A percentile compares a stretch with the other conserved stretches of the same genome.
Evolutionary conservation across 139 green algal genomes (phyloP).

Genomic region (Trebouxia sp.): DNA sequence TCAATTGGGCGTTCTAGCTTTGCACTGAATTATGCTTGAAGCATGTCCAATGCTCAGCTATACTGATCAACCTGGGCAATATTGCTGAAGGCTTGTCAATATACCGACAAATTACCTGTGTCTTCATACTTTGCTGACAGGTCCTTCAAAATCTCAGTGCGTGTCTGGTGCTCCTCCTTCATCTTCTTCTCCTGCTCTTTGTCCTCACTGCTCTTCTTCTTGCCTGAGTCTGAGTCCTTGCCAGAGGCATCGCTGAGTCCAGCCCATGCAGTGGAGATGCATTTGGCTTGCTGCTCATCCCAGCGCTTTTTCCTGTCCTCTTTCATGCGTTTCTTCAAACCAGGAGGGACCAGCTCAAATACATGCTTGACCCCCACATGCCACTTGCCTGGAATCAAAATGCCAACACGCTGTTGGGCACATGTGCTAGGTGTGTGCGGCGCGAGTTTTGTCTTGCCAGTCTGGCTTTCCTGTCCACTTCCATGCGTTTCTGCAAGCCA

Average conservation of each 20-base stretch:
- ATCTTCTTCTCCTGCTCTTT: conserved; percentile 67
- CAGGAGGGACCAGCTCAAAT: conserved; percentile 73
- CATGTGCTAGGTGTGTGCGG: too few species aligned
- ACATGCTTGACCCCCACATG: conserved; percentile 74
- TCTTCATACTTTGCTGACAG: conserved; percentile 52
- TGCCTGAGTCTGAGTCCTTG: background rate
- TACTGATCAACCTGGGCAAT: too few species aligned
- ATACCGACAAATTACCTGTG: too few species aligned
- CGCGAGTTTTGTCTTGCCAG: too few species aligned
- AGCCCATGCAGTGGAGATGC: conserved; percentile 46
- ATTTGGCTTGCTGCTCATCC: conserved; percentile 63
- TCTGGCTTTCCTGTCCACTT: conserved; percentile 56
- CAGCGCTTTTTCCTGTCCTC: conserved; percentile 65
- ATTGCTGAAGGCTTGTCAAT: too few species aligned
- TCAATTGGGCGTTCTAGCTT: too few species aligned
- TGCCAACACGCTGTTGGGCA: background rate
- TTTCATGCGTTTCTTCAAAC: conserved; percentile 51
- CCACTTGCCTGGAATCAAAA: conserved; percentile 66
- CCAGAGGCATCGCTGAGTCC: conserved; percentile 33
- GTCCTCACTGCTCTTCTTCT: background rate
- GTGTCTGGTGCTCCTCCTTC: conserved; percentile 46
- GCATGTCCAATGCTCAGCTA: too few species aligned
- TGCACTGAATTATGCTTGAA: too few species aligned
- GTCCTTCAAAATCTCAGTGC: conserved; percentile 31
- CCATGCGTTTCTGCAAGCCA: conserved; percentile 50